phyloP scores from a whole-genome alignment of 2,329 filamentous ascomycete genomes.

The Cephalotrichum gorgonifer region DNA sequence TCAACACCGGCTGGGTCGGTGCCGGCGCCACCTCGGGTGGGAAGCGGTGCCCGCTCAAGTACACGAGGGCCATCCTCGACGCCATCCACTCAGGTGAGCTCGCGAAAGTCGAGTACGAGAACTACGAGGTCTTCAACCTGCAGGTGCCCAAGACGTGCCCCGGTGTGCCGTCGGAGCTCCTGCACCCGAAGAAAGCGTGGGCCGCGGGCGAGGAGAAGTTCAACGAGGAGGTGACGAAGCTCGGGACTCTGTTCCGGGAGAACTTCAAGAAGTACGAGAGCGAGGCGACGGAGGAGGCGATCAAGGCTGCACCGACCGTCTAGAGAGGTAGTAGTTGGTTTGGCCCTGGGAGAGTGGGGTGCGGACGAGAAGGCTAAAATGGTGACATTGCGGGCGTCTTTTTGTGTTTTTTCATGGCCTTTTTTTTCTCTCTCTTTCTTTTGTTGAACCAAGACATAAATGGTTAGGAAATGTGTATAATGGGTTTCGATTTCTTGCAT shows the following conservation, averaged over 20 bases:
- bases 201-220: conserved; percentile 73
- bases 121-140: conserved; percentile 93
- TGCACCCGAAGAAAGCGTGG: conserved; percentile 94
- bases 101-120: conserved; percentile 86
- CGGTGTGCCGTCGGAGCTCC: conserved; percentile 78
- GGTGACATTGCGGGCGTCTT: background rate
- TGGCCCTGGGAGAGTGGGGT: background rate
- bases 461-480: background rate
- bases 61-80: conserved; percentile 96
- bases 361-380: background rate
- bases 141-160: conserved; percentile 87
- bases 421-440: conserved; percentile 2
- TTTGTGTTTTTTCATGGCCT: background rate
- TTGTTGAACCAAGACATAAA: too few species aligned
- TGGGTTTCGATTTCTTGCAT: background rate
- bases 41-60: conserved; percentile 96
- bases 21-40: conserved; percentile 83
- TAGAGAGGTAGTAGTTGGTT: background rate
- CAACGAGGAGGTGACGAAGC: conserved; percentile 78
- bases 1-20: conserved; percentile 97
- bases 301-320: conserved; percentile 48
- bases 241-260: conserved; percentile 81
- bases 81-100: conserved; percentile 94
- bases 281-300: conserved; percentile 71
- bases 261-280: conserved; percentile 96